Percentiles rank a stretch among this genome's conserved stretches.
phyloP scores from a whole-genome alignment of 805 yeast genomes.

The Candida ortonii region DNA sequence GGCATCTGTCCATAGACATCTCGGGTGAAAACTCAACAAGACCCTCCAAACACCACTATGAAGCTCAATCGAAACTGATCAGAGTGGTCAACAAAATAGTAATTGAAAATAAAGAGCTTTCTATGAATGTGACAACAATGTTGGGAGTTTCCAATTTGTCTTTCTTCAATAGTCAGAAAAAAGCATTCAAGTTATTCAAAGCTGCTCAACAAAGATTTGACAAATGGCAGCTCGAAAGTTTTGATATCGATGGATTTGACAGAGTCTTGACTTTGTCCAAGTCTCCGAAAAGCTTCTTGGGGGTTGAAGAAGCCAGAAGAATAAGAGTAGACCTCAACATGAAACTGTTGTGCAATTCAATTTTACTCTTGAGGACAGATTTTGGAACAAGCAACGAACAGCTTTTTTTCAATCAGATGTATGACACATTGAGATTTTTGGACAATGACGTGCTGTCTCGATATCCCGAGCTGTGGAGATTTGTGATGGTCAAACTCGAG shows the following conservation, averaged over 20 bases:
- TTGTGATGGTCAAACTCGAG: slow-evolving; percentile 26
- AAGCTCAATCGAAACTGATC: slow-evolving; percentile 27
- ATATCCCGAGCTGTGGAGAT: slow-evolving; percentile 33
- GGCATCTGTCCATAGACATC: slow-evolving; percentile 30
- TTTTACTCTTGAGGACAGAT: slow-evolving; percentile 23
- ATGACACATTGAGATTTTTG: slow-evolving; percentile 15
- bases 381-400: slow-evolving; percentile 8
- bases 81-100: slow-evolving; percentile 22
- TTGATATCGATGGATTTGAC: slow-evolving; percentile 32
- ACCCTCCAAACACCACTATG: slow-evolving; percentile 23
- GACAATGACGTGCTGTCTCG: slow-evolving; percentile 17
- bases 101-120: slow-evolving; percentile 11
- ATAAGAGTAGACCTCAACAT: slow-evolving; percentile 27
- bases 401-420: slow-evolving; percentile 18
- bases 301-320: slow-evolving; percentile 19
- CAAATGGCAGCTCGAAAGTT: slow-evolving; percentile 32
- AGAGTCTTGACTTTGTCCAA: slow-evolving; percentile 13
- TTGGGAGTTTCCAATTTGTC: slow-evolving; percentile 31
- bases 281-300: slow-evolving; percentile 1
- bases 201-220: slow-evolving; percentile 32
- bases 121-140: slow-evolving; percentile 27
- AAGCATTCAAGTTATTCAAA: slow-evolving; percentile 25
- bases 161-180: slow-evolving; percentile 22
- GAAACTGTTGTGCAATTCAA: slow-evolving; percentile 30
- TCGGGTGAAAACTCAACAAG: slow-evolving; percentile 25